Conservation (phyloP, 345 rosid genomes). For the Bretschneidera sinensis region DNA sequence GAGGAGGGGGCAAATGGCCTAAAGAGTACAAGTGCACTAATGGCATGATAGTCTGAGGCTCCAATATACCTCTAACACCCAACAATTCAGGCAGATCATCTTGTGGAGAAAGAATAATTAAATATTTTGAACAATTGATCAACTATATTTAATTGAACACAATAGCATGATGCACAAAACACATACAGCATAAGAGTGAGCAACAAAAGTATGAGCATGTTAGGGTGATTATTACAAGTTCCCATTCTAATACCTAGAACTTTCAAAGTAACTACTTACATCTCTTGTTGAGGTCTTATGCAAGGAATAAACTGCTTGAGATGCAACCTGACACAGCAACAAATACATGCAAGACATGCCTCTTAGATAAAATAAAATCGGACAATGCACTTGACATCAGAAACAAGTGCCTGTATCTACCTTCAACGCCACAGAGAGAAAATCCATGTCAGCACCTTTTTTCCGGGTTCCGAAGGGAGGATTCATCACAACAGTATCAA, state of each 20-base stretch:
- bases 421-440: constrained; percentile 68
- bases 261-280: constrained; percentile 32
- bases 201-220: background rate
- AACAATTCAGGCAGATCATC: background rate
- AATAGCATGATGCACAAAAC: background rate
- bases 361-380: constrained; percentile 2
- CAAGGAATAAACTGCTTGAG: constrained; percentile 88
- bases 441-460: constrained; percentile 90
- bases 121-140: no score
- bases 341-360: background rate
- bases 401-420: constrained; percentile 22
- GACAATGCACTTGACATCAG: constrained; percentile 11
- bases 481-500: constrained; percentile 89
- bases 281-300: constrained; percentile 98
- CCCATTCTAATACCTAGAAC: background rate
- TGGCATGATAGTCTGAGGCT: background rate
- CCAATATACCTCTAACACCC: background rate
- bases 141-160: background rate
- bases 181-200: background rate
- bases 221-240: background rate
- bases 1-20: no score
- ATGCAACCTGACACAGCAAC: constrained; percentile 52
- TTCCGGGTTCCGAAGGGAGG: constrained; percentile 95
- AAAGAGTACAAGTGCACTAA: background rate
- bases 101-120: background rate